Conservation (phyloP, 164 flowering plant species). For the Chloranthus sessilifolius region DNA sequence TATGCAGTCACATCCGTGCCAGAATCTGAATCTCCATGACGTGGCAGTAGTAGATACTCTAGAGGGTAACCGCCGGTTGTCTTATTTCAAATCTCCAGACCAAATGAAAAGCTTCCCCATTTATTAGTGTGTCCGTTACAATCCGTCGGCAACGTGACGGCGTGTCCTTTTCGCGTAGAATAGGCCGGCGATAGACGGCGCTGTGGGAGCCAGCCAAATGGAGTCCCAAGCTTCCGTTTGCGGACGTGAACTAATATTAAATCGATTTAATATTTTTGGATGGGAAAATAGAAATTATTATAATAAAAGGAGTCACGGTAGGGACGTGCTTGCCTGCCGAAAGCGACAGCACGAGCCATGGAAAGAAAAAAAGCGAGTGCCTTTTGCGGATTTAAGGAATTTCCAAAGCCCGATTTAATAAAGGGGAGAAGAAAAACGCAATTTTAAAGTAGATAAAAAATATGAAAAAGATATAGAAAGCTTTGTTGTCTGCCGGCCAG, state of each 20-base stretch:
- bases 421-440: background rate
- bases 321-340: slow-evolving; percentile 25
- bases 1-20: slow-evolving; percentile 6
- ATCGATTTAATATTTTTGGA: background rate
- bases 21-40: slow-evolving; percentile 14
- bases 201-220: background rate
- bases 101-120: background rate
- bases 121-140: background rate
- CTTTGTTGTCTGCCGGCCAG: slow-evolving; percentile 20
- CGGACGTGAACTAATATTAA: slow-evolving; percentile 13
- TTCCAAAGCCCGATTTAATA: slow-evolving; percentile 1
- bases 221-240: background rate
- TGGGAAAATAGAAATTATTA: background rate
- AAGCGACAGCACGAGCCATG: slow-evolving; percentile 16
- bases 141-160: background rate
- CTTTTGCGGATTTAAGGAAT: background rate
- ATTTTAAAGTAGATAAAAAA: background rate
- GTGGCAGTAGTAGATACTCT: background rate
- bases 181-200: slow-evolving; percentile 10
- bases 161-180: background rate
- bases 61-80: slow-evolving; percentile 4
- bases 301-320: background rate
- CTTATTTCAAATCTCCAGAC: background rate
- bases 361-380: background rate
- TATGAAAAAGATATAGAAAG: background rate